Conservation (phyloP, 495 filamentous ascomycete species). For the Melanomma pulvis-pyrius region DNA sequence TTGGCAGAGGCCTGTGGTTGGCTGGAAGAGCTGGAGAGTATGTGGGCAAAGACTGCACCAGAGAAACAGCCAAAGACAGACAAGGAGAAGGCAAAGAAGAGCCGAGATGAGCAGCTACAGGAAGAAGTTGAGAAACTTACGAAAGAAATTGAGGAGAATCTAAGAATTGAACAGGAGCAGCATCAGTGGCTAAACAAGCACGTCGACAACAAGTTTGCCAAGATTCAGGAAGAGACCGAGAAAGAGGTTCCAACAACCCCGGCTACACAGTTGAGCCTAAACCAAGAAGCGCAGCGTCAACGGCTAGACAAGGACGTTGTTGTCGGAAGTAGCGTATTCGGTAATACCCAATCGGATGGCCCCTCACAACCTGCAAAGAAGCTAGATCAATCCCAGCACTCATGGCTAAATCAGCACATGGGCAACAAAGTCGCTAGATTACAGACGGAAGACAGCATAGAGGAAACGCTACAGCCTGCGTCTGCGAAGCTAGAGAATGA, state of each 20-base stretch:
- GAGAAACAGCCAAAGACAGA: slow-evolving; percentile 28
- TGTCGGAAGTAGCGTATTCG: neutral
- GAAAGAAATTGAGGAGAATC: slow-evolving; percentile 45
- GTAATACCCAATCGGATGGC: neutral
- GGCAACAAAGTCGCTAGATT: slow-evolving; percentile 17
- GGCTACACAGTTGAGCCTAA: no score
- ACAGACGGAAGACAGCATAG: neutral
- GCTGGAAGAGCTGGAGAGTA: slow-evolving; percentile 76
- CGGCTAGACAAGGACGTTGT: neutral
- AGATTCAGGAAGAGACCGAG: slow-evolving; percentile 3
- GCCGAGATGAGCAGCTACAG: slow-evolving; percentile 56
- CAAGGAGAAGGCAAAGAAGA: slow-evolving; percentile 31
- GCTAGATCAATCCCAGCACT: neutral
- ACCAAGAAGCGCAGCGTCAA: neutral
- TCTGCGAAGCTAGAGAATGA: neutral
- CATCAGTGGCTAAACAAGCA: slow-evolving; percentile 33
- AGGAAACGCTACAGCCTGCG: neutral
- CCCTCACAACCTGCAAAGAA: neutral
- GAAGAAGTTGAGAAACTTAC: slow-evolving; percentile 48
- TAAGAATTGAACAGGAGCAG: slow-evolving; percentile 41
- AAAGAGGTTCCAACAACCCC: neutral
- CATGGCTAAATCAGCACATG: slow-evolving; percentile 31
- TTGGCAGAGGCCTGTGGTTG: slow-evolving; percentile 83
- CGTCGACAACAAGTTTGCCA: slow-evolving; percentile 19
- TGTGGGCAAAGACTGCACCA: slow-evolving; percentile 63